A percentile compares a stretch with the other conserved stretches of the same genome.
Evolutionary conservation across 345 rosid genomes (phyloP).

Genomic region (Ceriops decandra): DNA sequence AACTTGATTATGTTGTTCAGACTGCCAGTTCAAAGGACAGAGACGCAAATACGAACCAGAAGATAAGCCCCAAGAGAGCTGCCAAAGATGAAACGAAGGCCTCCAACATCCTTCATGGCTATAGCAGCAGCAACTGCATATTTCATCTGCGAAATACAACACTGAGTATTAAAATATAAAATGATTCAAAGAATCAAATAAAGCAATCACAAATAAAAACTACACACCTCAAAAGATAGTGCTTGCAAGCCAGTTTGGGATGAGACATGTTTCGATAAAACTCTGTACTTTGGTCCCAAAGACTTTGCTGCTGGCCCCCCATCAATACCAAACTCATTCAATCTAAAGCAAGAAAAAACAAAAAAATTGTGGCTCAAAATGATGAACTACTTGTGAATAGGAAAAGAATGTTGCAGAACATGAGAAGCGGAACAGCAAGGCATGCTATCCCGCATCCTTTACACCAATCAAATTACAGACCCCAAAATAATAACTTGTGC

Average conservation of each 20-base stretch:
- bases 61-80: slow-evolving; percentile 69
- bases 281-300: slow-evolving; percentile 40
- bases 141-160: slow-evolving; percentile 31
- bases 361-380: slow-evolving; percentile 3
- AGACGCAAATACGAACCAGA: slow-evolving; percentile 40
- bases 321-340: slow-evolving; percentile 54
- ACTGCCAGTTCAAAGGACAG: not conserved
- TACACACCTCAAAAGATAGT: slow-evolving; percentile 47
- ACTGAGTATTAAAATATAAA: not conserved
- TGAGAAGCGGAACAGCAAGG: too few relatives aligned
- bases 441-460: too few relatives aligned
- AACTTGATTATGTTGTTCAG: not conserved
- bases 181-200: not conserved
- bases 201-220: not conserved
- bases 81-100: slow-evolving; percentile 62
- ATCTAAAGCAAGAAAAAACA: slow-evolving; percentile 32
- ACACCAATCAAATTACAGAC: too few relatives aligned
- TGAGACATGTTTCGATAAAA: slow-evolving; percentile 38
- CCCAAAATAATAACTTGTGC: too few relatives aligned
- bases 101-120: slow-evolving; percentile 61
- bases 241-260: slow-evolving; percentile 49
- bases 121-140: slow-evolving; percentile 45
- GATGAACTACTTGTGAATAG: not conserved
- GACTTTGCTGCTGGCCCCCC: slow-evolving; percentile 59
- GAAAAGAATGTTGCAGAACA: too few relatives aligned